Base-by-base conservation (phyloP, 2,329 filamentous ascomycete genomes). In the Xylariaceae sp. region DNA sequence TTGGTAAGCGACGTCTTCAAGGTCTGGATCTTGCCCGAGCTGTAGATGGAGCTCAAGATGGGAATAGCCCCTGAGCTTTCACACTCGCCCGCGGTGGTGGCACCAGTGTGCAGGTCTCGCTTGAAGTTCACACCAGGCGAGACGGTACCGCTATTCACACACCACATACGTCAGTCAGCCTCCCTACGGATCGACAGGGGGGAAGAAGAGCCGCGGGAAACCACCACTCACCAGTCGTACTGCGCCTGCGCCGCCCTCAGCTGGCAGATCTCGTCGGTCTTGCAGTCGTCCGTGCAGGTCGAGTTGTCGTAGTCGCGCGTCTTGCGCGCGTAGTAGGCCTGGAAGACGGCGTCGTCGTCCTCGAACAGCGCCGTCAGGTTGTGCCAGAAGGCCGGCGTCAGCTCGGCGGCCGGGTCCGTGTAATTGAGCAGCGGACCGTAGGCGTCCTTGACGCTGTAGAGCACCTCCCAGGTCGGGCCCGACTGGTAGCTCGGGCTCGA, bases 371-470 rank as follows among this genome's bases (percentile, higher is more conserved):
- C 56, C 1, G 73, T 77, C 14, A 77, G 58, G 42, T 70, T 66
- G 49, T 77, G 73, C 73, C 74, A 78, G 52, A 77, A 77, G 1
- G 65, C 65, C 0, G 72, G 67, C 1, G 67, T 71, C 22, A 80
- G 62, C 0, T 52, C 53, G 51, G 52, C 12, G n/a, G n/a, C n/a
- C 38, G 34, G 2, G 15, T 16, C 13, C 7, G 27, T 17, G 12
- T 67, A 42, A 2, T 67, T 61, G 23, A 68, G 64, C 1, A 65
- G 53, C 1, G 60, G 43, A 5, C 70, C 72, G 45, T 77, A 77
- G 6, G 60, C 56, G 33, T 67, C 66, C 46, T 68, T 72, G 19
- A 69, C 73, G 2, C 70, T 73, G 53, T 77, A 77, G 50, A 71
- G 68, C 33, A 66, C 65, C 5, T 53, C 57, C 71, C 72, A 78